Percentiles rank a stretch among this genome's conserved stretches.
Evolutionary conservation across 192 early-diverging fungal genomes (phyloP).

Genomic region (Umbelopsis sp.): DNA sequence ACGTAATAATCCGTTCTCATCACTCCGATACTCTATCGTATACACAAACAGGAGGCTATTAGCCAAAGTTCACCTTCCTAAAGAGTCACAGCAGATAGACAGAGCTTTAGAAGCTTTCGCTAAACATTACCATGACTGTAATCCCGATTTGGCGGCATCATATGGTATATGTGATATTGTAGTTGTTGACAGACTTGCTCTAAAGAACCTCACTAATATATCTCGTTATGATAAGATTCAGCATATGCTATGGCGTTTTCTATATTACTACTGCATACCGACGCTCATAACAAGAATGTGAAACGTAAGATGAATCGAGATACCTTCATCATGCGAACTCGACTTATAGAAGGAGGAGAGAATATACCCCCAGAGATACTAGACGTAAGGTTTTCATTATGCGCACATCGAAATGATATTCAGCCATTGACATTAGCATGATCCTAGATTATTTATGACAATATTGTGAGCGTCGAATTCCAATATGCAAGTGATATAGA

Average conservation of each 20-base stretch:
- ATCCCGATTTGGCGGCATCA: constrained; percentile 60
- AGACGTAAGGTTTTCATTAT: constrained; percentile 52
- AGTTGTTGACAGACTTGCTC: background rate
- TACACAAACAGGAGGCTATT: constrained; percentile 63
- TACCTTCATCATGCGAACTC: constrained; percentile 73
- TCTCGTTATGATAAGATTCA: constrained; percentile 46
- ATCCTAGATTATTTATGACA: constrained; percentile 59
- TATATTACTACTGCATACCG: constrained; percentile 82
- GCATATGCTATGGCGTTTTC: constrained; percentile 82
- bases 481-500: constrained; percentile 50
- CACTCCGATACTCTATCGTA: background rate
- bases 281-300: constrained; percentile 83
- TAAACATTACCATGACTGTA: constrained; percentile 68
- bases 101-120: constrained; percentile 77
- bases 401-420: constrained; percentile 38
- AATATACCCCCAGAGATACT: constrained; percentile 70
- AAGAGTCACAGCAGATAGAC: constrained; percentile 87
- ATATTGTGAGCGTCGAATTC: constrained; percentile 58
- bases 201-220: background rate
- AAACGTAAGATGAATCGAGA: constrained; percentile 82
- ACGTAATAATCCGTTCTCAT: constrained; percentile 6
- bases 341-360: constrained; percentile 67
- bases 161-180: background rate
- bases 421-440: constrained; percentile 13
- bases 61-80: constrained; percentile 71